Conservation (phyloP, 1,284 basidiomycete species). For the Cerioporus squamosus region DNA sequence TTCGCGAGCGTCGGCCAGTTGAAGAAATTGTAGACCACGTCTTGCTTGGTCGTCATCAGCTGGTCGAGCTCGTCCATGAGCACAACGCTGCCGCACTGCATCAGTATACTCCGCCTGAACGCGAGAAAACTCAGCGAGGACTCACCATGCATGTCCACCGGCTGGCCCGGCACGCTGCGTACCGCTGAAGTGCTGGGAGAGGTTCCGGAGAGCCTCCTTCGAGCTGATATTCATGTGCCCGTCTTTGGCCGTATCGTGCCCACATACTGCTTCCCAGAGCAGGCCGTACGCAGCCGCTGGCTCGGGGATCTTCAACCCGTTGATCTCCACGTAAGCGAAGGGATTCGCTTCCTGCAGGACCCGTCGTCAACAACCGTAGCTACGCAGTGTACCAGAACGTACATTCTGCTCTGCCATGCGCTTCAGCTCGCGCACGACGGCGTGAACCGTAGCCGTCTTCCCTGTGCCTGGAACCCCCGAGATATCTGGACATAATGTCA, state of each 20-base stretch:
- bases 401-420: slow-evolving; percentile 84
- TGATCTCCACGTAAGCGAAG: slow-evolving; percentile 98
- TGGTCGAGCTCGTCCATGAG: slow-evolving; percentile 99
- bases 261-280: slow-evolving; percentile 88
- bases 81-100: slow-evolving; percentile 69
- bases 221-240: slow-evolving; percentile 68
- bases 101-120: not conserved
- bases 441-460: slow-evolving; percentile 97
- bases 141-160: slow-evolving; percentile 72
- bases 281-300: slow-evolving; percentile 87
- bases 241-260: slow-evolving; percentile 64
- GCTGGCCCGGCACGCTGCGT: slow-evolving; percentile 58
- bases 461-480: slow-evolving; percentile 98
- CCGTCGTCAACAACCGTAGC: not conserved
- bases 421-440: slow-evolving; percentile 87
- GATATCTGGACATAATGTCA: slow-evolving; percentile 63
- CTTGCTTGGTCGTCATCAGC: slow-evolving; percentile 93
- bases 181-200: slow-evolving; percentile 66
- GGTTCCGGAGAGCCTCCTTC: slow-evolving; percentile 72
- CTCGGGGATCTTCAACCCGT: slow-evolving; percentile 92
- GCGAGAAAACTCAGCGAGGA: not conserved
- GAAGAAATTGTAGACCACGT: slow-evolving; percentile 99
- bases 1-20: slow-evolving; percentile 95
- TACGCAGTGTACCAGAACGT: slow-evolving; percentile 27
- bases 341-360: slow-evolving; percentile 79